phyloP scores from a whole-genome alignment of 2,329 filamentous ascomycete species.

The Lasiodiplodia hormozganensis region DNA sequence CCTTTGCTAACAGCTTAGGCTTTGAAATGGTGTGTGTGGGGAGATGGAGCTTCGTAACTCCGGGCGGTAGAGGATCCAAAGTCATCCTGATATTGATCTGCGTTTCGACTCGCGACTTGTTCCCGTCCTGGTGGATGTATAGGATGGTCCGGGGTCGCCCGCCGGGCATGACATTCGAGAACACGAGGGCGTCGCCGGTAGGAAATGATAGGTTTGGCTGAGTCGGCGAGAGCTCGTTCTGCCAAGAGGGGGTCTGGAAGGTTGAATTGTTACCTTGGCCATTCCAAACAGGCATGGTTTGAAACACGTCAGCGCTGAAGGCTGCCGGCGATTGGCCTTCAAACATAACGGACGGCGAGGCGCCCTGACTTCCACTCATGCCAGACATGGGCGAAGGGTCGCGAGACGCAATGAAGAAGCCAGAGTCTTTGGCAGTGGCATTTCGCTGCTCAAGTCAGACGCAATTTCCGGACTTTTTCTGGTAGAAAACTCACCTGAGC shows the following conservation, averaged over 20 bases:
- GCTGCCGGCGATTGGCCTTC: constrained; percentile 15
- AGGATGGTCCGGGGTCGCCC: not conserved
- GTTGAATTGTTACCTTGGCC: not conserved
- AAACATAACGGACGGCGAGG: constrained; percentile 20
- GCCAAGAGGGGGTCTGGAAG: constrained; percentile 13
- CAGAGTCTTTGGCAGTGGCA: not conserved
- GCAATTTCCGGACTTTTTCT: too few species aligned
- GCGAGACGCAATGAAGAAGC: constrained; percentile 24
- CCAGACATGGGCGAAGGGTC: constrained; percentile 28
- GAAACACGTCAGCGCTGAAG: constrained; percentile 12
- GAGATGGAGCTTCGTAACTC: constrained; percentile 81
- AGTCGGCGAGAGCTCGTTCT: constrained; percentile 23
- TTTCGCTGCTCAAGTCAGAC: constrained; percentile 13
- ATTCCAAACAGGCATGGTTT: constrained; percentile 23
- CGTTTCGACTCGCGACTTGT: constrained; percentile 92
- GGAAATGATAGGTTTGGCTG: not conserved
- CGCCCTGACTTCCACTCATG: constrained; percentile 14
- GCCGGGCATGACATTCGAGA: not conserved
- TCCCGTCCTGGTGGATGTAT: constrained; percentile 20
- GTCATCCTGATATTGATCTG: constrained; percentile 90
- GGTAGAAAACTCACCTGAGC: not conserved
- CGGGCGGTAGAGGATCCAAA: constrained; percentile 75
- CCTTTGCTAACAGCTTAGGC: constrained; percentile 84
- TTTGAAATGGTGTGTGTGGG: constrained; percentile 93
- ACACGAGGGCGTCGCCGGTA: not conserved